Conservation (phyloP, 495 filamentous ascomycete genomes). For the Durotheca rogersii region DNA sequence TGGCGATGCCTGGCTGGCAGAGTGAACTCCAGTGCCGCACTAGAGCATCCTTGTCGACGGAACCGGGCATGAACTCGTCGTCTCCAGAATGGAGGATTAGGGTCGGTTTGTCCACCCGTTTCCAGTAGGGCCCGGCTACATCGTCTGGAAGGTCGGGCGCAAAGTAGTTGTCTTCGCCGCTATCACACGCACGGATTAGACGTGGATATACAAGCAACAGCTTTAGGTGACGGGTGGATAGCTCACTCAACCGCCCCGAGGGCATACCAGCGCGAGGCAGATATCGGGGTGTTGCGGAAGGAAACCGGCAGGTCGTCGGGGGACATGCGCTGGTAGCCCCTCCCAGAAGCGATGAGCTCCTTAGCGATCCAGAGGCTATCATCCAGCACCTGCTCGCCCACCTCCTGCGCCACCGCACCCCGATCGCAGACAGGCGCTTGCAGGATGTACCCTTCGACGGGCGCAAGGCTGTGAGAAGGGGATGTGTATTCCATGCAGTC, state of each 20-base stretch:
- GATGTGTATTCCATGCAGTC: conserved; percentile 74
- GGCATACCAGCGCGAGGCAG: conserved; percentile 67
- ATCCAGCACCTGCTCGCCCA: conserved; percentile 49
- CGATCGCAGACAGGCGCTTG: conserved; percentile 82
- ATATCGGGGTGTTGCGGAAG: conserved; percentile 55
- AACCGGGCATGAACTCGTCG: conserved; percentile 69
- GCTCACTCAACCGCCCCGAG: conserved; percentile 59
- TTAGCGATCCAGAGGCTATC: conserved; percentile 55
- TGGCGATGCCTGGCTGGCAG: conserved; percentile 41
- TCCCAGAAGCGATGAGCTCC: conserved; percentile 53
- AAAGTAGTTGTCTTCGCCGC: conserved; percentile 85
- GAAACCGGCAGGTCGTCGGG: conserved; percentile 49
- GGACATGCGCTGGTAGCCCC: conserved; percentile 59
- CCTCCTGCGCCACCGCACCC: conserved; percentile 54
- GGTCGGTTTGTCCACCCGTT: conserved; percentile 56
- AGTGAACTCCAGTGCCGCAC: conserved; percentile 59
- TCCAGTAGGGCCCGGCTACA: conserved; percentile 61
- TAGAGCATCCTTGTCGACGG: conserved; percentile 63
- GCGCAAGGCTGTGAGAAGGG: conserved; percentile 39
- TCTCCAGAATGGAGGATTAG: conserved; percentile 66
- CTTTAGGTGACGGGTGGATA: not conserved
- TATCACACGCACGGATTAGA: conserved; percentile 34
- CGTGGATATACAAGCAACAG: conserved; percentile 8
- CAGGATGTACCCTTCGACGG: conserved; percentile 76
- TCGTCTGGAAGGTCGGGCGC: conserved; percentile 70